Base-by-base conservation (phyloP, 225 moss, liverwort and hornwort species). In the Marchantia polymorpha region DNA sequence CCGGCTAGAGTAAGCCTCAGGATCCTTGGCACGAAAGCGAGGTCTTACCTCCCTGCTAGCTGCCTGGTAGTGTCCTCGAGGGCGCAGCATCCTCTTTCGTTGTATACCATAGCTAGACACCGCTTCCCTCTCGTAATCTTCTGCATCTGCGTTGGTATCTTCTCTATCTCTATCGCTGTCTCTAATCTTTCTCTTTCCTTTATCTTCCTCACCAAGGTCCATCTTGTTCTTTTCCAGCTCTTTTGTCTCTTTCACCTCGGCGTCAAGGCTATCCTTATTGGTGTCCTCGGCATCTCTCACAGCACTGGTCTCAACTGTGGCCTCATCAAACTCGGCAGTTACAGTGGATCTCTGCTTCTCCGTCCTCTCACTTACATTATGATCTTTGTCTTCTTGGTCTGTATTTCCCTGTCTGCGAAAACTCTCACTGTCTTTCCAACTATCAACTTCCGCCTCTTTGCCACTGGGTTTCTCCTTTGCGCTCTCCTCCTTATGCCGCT, bases 41-140 rank as follows among this genome's bases (percentile, higher is more conserved):
- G 97, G 90, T 51, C 95, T 93, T 31, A 88, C 84, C 78, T 92
- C 92, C 83, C 93, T 88, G 52, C 65, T 78, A 50, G 82, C 81
- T 29, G 91, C 76, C 73, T 90, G 89, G 23, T 89, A 85, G 75
- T 90, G 92, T 67, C 89, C 91, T 77, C 95, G 89, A 17, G 95
- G 99, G 54, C 95, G 92, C 77, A 93, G 86, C 85, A 95, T 83
- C 76, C 99, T 89, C 87, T 92, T 95, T 73, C 94, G 86, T 81
- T 93, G 97, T 39, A 93, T 84, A 17, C 88, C 91, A 80, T 89
- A 88, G 73, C 89, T 90, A 68, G 90, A 86, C 39, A 83, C 86
- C 27, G 85, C 85, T 71, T 95, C 95, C 83, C 89, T 92, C 51
- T 95, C 99, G 79, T 86, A 91, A 56, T 93, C 95, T 81, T 89